These are phyloP conservation scores for Wilcoxina mikolae DNA, from an alignment of 495 filamentous ascomycete genomes.

Conservation along the genomic window DNA sequence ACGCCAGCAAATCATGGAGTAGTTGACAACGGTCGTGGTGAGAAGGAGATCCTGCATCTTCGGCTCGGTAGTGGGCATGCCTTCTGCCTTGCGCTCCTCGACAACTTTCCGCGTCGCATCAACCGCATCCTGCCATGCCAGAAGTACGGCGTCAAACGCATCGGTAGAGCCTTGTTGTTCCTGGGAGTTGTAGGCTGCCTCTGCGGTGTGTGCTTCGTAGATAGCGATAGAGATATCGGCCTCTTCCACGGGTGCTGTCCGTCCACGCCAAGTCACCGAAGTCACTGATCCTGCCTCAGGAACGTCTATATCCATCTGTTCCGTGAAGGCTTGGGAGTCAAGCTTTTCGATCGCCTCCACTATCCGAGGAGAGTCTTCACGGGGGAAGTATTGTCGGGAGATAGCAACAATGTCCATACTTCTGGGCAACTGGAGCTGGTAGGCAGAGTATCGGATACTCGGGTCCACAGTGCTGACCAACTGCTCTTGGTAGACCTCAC, in stretches of 20 bases:
- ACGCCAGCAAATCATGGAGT: conserved; percentile 82
- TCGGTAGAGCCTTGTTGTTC: conserved; percentile 43
- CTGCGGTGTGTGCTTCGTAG: conserved; percentile 41
- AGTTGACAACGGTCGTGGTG: conserved; percentile 83
- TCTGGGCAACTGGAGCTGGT: conserved; percentile 71
- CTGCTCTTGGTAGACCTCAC: conserved; percentile 70
- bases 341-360: conserved; percentile 52
- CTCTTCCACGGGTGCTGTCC: conserved; percentile 79
- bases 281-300: conserved; percentile 49
- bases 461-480: conserved; percentile 77
- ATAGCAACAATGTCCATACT: conserved; percentile 66
- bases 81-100: conserved; percentile 71
- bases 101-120: conserved; percentile 87
- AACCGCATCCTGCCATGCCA: conserved; percentile 81
- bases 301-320: conserved; percentile 42
- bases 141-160: conserved; percentile 82
- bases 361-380: conserved; percentile 39
- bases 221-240: conserved; percentile 74
- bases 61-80: conserved; percentile 66
- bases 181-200: conserved; percentile 28
- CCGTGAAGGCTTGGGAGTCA: conserved; percentile 53
- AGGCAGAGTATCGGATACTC: conserved; percentile 85
- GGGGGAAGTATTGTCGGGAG: conserved; percentile 58
- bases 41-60: conserved; percentile 88
- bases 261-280: conserved; percentile 73